Evolutionary conservation across 2,329 filamentous ascomycete species (phyloP).

Genomic region (Polychaeton citri): DNA sequence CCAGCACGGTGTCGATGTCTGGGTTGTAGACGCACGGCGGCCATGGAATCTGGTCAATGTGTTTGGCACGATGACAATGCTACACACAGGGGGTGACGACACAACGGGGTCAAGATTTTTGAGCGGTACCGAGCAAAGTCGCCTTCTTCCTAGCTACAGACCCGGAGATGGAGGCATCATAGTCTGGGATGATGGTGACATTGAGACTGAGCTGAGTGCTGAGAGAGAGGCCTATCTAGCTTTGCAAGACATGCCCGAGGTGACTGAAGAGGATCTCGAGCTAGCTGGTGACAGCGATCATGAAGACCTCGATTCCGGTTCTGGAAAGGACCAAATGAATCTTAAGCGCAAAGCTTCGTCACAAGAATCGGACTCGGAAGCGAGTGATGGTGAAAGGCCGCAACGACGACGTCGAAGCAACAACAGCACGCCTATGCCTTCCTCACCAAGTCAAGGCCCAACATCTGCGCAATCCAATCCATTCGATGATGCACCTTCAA

Average conservation of each 20-base stretch:
- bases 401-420: slow-evolving; percentile 75
- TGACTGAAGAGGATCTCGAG: slow-evolving; percentile 60
- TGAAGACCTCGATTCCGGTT: slow-evolving; percentile 40
- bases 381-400: slow-evolving; percentile 61
- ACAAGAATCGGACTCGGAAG: slow-evolving; percentile 56
- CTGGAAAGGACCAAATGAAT: slow-evolving; percentile 17
- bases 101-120: slow-evolving; percentile 35
- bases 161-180: slow-evolving; percentile 77
- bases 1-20: slow-evolving; percentile 80
- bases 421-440: slow-evolving; percentile 57
- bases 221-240: slow-evolving; percentile 76
- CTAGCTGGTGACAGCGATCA: slow-evolving; percentile 46
- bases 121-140: slow-evolving; percentile 58
- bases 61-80: slow-evolving; percentile 43
- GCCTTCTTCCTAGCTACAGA: slow-evolving; percentile 57
- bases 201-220: slow-evolving; percentile 61
- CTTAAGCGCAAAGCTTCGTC: slow-evolving; percentile 64
- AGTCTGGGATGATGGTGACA: slow-evolving; percentile 92
- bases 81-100: slow-evolving; percentile 14
- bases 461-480: slow-evolving; percentile 8
- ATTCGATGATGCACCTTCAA: slow-evolving; percentile 22
- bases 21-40: slow-evolving; percentile 81
- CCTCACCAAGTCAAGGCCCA: slow-evolving; percentile 39
- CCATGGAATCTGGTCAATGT: slow-evolving; percentile 94
- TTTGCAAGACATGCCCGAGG: slow-evolving; percentile 80